phyloP scores from a whole-genome alignment of 2,329 filamentous ascomycete genomes.

The Apiospora phragmitis region DNA sequence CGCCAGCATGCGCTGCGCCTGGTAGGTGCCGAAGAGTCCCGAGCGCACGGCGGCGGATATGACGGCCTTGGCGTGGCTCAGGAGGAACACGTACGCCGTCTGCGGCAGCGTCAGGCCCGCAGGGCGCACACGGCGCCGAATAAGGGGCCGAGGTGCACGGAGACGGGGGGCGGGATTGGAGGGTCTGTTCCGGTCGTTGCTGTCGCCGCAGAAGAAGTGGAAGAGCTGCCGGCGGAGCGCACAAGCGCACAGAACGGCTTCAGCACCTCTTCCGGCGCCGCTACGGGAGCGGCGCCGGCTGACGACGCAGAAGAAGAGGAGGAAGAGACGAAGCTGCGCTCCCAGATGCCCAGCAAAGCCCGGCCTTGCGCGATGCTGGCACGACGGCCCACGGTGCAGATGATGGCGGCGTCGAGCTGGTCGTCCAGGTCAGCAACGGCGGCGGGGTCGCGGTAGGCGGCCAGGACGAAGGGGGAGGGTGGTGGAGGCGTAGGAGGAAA shows the following conservation, averaged over 20 bases:
- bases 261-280: neutral
- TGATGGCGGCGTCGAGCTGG: conserved; percentile 71
- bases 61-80: conserved; percentile 75
- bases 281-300: neutral
- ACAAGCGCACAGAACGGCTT: neutral
- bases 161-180: conserved; percentile 41
- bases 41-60: conserved; percentile 76
- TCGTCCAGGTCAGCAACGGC: conserved; percentile 66
- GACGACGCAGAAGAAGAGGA: neutral
- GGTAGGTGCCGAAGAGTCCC: conserved; percentile 78
- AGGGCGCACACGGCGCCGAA: conserved; percentile 66
- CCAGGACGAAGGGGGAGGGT: conserved; percentile 75
- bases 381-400: conserved; percentile 77
- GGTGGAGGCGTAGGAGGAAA: conserved; percentile 70
- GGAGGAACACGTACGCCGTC: conserved; percentile 72
- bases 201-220: neutral
- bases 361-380: conserved; percentile 76
- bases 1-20: conserved; percentile 73
- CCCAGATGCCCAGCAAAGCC: conserved; percentile 75
- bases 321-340: conserved; percentile 57
- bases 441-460: conserved; percentile 59
- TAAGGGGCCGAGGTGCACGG: conserved; percentile 70
- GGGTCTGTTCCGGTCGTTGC: conserved; percentile 8
- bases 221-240: neutral
- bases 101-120: conserved; percentile 60